A percentile compares a stretch with the other conserved stretches of the same genome.
Conservation (phyloP, 2,329 filamentous ascomycete species). For the Bipolaris victoriae region DNA sequence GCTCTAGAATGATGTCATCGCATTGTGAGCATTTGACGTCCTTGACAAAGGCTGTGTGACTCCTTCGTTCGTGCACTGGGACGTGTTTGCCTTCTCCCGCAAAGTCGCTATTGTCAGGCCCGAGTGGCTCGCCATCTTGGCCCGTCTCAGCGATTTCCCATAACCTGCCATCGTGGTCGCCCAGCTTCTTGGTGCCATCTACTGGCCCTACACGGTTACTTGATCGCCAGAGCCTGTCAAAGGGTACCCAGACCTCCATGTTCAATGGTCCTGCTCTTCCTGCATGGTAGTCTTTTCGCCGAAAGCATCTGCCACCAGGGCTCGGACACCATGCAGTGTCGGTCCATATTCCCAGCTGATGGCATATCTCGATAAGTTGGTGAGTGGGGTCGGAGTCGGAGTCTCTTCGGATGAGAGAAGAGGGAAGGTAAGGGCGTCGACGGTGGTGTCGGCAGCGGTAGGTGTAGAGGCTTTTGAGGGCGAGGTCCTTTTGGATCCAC, state of each 20-base stretch:
- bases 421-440: constrained; percentile 64
- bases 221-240: constrained; percentile 65
- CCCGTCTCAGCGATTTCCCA: constrained; percentile 64
- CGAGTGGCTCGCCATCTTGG: constrained; percentile 61
- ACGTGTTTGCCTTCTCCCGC: constrained; percentile 61
- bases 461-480: constrained; percentile 65
- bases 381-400: constrained; percentile 67
- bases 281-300: constrained; percentile 63
- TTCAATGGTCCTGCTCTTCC: constrained; percentile 62
- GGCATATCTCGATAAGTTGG: constrained; percentile 64
- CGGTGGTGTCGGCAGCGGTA: constrained; percentile 68
- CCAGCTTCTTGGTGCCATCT: constrained; percentile 37
- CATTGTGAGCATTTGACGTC: constrained; percentile 62
- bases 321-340: constrained; percentile 67
- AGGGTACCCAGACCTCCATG: constrained; percentile 67
- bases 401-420: constrained; percentile 61
- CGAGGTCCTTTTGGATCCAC: constrained; percentile 55
- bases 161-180: constrained; percentile 56
- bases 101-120: constrained; percentile 54
- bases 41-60: constrained; percentile 61
- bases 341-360: constrained; percentile 65
- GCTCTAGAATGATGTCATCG: constrained; percentile 59
- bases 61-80: constrained; percentile 60
- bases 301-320: constrained; percentile 62
- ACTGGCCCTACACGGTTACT: constrained; percentile 63